Percentiles rank a stretch among this genome's conserved stretches.
Conservation (phyloP, 2,329 filamentous ascomycete genomes). For the Fusarium albosuccineum region DNA sequence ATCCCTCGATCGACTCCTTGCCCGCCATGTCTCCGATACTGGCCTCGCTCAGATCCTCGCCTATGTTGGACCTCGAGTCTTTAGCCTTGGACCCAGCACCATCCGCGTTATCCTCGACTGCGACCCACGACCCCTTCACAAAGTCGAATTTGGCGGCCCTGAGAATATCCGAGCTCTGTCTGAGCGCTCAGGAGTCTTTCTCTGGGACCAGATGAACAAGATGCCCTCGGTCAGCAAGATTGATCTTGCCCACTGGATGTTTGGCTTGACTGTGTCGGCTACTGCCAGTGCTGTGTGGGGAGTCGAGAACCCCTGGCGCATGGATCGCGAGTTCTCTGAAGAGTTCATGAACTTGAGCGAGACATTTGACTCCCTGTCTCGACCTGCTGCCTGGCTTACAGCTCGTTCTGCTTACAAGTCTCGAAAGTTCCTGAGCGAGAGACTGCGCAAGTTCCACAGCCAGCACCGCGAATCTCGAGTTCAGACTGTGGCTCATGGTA, state of each 20-base stretch:
- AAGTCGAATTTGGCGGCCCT: slow-evolving; percentile 44
- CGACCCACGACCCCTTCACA: slow-evolving; percentile 47
- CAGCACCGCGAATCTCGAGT: slow-evolving; percentile 43
- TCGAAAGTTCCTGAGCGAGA: slow-evolving; percentile 42
- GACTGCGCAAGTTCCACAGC: slow-evolving; percentile 45
- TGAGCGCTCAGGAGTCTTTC: slow-evolving; percentile 39
- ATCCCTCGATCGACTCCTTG: slow-evolving; percentile 45
- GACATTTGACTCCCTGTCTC: slow-evolving; percentile 46
- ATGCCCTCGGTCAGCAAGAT: slow-evolving; percentile 39
- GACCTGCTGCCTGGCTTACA: slow-evolving; percentile 45
- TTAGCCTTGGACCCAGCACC: slow-evolving; percentile 40
- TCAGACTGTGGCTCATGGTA: slow-evolving; percentile 45
- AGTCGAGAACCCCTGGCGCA: slow-evolving; percentile 48
- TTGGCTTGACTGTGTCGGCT: slow-evolving; percentile 48
- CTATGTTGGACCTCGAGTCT: slow-evolving; percentile 47
- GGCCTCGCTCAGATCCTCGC: slow-evolving; percentile 49
- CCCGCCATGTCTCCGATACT: slow-evolving; percentile 47
- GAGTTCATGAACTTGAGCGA: slow-evolving; percentile 50
- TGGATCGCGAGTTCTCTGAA: slow-evolving; percentile 47
- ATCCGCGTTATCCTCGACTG: slow-evolving; percentile 43
- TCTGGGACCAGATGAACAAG: slow-evolving; percentile 34
- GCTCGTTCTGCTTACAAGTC: slow-evolving; percentile 46
- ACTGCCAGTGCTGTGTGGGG: slow-evolving; percentile 51
- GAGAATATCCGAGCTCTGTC: slow-evolving; percentile 42
- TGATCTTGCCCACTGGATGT: slow-evolving; percentile 47